Conservation (phyloP, 1,284 basidiomycete species). For the Ganoderma multipileum region DNA sequence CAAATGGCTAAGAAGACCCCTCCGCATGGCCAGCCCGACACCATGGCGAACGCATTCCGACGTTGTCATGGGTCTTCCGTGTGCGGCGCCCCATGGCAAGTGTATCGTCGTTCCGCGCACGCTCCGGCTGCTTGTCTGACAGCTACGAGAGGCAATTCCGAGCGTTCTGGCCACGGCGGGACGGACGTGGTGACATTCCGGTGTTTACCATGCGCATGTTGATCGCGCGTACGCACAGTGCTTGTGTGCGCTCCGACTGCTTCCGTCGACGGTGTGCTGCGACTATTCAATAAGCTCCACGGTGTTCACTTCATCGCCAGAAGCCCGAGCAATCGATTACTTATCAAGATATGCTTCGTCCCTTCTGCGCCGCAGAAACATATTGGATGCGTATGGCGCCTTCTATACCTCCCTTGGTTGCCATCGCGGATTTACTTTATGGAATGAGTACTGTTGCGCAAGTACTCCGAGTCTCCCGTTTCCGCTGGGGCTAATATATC, state of each 20-base stretch:
- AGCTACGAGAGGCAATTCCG: conserved; percentile 2
- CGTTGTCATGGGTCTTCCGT: background rate
- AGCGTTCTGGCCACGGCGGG: background rate
- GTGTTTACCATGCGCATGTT: background rate
- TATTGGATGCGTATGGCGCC: background rate
- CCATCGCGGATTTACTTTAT: background rate
- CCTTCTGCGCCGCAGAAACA: background rate
- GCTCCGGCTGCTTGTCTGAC: background rate
- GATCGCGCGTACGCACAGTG: background rate
- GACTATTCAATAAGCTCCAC: background rate
- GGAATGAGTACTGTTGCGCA: background rate
- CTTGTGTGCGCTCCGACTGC: conserved; percentile 2
- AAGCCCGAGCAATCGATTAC: background rate
- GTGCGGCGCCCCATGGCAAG: background rate
- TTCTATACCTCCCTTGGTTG: background rate
- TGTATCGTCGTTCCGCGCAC: background rate
- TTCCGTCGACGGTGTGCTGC: conserved; percentile 1
- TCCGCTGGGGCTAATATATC: background rate
- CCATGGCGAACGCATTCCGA: background rate
- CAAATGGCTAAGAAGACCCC: background rate
- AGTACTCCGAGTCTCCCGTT: too few relatives aligned
- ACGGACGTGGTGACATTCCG: background rate
- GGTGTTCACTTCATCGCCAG: background rate
- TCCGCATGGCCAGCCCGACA: background rate
- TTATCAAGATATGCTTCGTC: background rate